Percentiles rank a stretch among this genome's conserved stretches.
phyloP scores from a whole-genome alignment of 2,329 filamentous ascomycete genomes.

The Pseudogymnoascus sp. region DNA sequence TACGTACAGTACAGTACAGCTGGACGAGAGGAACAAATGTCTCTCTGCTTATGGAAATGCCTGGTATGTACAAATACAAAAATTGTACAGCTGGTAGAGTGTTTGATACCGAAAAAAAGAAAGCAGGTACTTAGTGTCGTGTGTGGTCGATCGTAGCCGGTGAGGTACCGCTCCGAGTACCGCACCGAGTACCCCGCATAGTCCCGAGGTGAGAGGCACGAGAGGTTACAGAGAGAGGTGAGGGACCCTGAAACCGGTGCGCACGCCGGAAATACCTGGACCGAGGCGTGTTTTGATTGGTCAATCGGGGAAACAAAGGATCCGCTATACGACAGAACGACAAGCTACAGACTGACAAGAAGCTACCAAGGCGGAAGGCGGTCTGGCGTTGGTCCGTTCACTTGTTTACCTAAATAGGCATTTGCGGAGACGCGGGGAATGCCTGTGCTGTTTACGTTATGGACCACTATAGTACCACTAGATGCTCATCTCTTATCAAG shows the following conservation, averaged over 20 bases:
- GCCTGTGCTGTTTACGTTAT: not conserved
- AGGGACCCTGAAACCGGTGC: not conserved
- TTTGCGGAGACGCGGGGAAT: not conserved
- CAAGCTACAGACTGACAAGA: not conserved
- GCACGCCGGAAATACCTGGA: not conserved
- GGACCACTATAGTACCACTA: not conserved
- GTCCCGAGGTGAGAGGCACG: not conserved
- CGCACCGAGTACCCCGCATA: conserved; percentile 8
- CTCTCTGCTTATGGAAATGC: not conserved
- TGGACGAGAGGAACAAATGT: not conserved
- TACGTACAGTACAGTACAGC: not conserved
- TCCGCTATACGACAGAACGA: not conserved
- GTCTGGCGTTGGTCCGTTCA: not conserved
- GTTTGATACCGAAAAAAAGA: not conserved
- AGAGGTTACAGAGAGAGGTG: not conserved
- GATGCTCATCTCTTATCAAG: not conserved
- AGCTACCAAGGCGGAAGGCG: not conserved
- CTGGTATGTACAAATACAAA: not conserved
- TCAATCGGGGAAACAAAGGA: not conserved
- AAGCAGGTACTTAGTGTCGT: conserved; percentile 2
- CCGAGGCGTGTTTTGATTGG: not conserved
- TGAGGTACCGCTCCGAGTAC: conserved; percentile 4
- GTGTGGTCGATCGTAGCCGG: not conserved
- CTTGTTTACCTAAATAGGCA: not conserved
- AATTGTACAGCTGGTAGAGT: not conserved